Conservation (phyloP, 495 filamentous ascomycete species). For the Pyronema domesticum region DNA sequence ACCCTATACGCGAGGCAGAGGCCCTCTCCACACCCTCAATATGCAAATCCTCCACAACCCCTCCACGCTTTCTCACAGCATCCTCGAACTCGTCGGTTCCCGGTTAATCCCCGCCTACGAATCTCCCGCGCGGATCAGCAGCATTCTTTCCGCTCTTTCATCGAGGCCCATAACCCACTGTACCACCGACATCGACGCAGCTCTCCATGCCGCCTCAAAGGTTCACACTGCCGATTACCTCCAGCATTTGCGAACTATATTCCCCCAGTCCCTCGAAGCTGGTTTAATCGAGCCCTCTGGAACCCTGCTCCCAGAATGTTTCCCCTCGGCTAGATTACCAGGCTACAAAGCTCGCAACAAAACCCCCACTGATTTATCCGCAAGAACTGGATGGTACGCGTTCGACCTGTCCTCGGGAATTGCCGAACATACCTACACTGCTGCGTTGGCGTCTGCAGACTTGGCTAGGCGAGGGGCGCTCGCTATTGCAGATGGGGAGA, state of each 20-base stretch:
- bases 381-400: constrained; percentile 8
- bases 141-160: not conserved
- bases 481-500: not conserved
- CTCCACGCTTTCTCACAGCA: not conserved
- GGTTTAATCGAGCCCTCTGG: constrained; percentile 1
- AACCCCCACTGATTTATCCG: constrained; percentile 5
- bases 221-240: constrained; percentile 7
- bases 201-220: not conserved
- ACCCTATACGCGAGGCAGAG: too few relatives aligned
- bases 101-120: constrained; percentile 2
- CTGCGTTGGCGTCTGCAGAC: constrained; percentile 6
- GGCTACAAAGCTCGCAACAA: not conserved
- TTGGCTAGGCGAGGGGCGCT: constrained; percentile 1
- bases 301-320: constrained; percentile 9
- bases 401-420: constrained; percentile 11
- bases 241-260: constrained; percentile 4
- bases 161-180: not conserved
- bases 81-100: not conserved
- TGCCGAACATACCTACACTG: not conserved
- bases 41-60: constrained; percentile 8
- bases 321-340: not conserved
- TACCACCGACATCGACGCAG: not conserved
- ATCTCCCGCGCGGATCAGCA: not conserved
- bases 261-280: not conserved
- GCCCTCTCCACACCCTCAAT: not conserved